Percentiles rank a stretch among this genome's conserved stretches.
These are phyloP conservation scores for Pichia eremophila DNA, from an alignment of 805 yeast species.

Conservation along the genomic window DNA sequence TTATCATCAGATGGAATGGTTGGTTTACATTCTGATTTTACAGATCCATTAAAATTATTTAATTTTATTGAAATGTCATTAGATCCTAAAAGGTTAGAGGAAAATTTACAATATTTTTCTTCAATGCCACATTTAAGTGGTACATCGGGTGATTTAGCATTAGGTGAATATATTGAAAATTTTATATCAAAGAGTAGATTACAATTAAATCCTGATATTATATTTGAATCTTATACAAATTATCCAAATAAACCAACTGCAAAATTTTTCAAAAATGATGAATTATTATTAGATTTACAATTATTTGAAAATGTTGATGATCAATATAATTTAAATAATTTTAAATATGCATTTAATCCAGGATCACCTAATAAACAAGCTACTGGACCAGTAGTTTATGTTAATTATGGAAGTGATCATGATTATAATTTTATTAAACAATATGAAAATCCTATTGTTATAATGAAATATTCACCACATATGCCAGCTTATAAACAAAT, in stretches of 20 bases:
- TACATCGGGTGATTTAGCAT: constrained; percentile 70
- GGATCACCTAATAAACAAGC: constrained; percentile 48
- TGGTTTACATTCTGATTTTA: constrained; percentile 47
- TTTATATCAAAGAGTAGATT: constrained; percentile 53
- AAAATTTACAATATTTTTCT: constrained; percentile 60
- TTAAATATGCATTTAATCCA: constrained; percentile 52
- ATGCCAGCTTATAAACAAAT: constrained; percentile 43
- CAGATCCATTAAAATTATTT: constrained; percentile 45
- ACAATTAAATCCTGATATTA: constrained; percentile 38
- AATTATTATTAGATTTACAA: constrained; percentile 13
- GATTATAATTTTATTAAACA: constrained; percentile 40
- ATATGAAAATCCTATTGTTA: constrained; percentile 35
- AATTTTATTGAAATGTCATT: constrained; percentile 42
- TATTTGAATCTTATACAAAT: constrained; percentile 48
- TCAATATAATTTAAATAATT: constrained; percentile 4
- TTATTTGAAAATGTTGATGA: constrained; percentile 15
- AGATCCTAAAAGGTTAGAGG: constrained; percentile 49
- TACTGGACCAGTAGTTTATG: constrained; percentile 48
- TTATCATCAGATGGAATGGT: constrained; percentile 35
- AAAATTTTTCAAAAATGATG: constrained; percentile 19
- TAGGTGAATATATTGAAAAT: constrained; percentile 56
- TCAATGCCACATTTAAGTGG: constrained; percentile 85
- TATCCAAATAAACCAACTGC: constrained; percentile 40
- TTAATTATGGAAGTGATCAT: constrained; percentile 49
- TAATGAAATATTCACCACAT: constrained; percentile 49